Evolutionary conservation across 306 rosid genomes (phyloP).

Genomic region (Casuarina glauca): DNA sequence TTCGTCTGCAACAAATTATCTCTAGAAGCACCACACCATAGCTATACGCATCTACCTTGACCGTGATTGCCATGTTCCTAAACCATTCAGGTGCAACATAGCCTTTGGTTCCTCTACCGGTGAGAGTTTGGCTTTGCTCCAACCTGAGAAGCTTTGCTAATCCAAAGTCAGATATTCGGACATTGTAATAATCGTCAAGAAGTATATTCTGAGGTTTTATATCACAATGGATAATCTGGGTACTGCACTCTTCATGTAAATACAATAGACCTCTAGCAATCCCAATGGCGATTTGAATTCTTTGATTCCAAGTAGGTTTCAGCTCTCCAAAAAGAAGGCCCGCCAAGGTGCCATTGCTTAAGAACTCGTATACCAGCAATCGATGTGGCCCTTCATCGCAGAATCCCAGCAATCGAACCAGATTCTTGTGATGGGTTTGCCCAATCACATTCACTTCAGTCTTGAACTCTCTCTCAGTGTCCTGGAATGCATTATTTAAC

Average conservation of each 20-base stretch:
- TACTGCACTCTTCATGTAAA: not conserved
- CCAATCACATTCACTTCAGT: not conserved
- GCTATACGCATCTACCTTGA: too few relatives aligned
- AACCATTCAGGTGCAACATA: too few relatives aligned
- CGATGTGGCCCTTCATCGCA: constrained; percentile 6
- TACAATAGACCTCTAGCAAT: not conserved
- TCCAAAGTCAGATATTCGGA: too few relatives aligned
- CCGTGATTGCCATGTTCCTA: too few relatives aligned
- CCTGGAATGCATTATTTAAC: constrained; percentile 36
- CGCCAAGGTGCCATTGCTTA: constrained; percentile 25
- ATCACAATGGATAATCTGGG: not conserved
- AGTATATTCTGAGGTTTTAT: not conserved
- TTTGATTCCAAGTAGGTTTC: constrained; percentile 10
- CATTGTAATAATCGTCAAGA: too few relatives aligned
- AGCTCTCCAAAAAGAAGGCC: constrained; percentile 24
- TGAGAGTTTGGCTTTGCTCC: too few relatives aligned
- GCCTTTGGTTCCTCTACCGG: too few relatives aligned
- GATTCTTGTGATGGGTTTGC: not conserved
- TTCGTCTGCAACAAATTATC: too few relatives aligned
- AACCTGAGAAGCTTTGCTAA: too few relatives aligned
- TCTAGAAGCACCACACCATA: too few relatives aligned
- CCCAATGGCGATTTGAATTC: constrained; percentile 27
- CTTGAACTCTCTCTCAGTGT: constrained; percentile 41
- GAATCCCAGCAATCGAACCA: constrained; percentile 20
- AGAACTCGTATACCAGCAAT: constrained; percentile 18